Evolutionary conservation across 2,329 filamentous ascomycete genomes (phyloP).

Genomic region (Penicillium sclerotiorum): DNA sequence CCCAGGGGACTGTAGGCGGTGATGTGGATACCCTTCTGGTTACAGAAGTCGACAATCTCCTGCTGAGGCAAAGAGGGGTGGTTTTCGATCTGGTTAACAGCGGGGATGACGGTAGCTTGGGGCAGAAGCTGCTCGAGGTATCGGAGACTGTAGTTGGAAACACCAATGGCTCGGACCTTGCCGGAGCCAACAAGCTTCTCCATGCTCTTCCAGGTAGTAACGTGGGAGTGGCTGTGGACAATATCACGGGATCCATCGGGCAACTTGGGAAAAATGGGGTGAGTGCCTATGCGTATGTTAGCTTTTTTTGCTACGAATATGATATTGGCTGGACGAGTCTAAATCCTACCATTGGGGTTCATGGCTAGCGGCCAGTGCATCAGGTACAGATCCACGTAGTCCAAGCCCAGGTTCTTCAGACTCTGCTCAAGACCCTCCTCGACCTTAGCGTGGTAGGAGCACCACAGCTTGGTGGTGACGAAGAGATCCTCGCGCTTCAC

Average conservation of each 20-base stretch:
- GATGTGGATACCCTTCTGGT: constrained; percentile 53
- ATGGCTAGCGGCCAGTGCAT: constrained; percentile 81
- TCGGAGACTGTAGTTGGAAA: constrained; percentile 61
- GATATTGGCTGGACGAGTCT: not conserved
- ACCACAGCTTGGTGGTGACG: constrained; percentile 84
- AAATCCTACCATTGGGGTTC: constrained; percentile 67
- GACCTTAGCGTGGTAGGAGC: constrained; percentile 71
- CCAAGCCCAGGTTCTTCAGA: constrained; percentile 71
- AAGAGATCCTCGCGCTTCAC: constrained; percentile 79
- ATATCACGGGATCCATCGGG: constrained; percentile 75
- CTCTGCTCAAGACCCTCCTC: constrained; percentile 73
- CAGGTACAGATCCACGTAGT: constrained; percentile 80
- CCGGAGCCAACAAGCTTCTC: constrained; percentile 59
- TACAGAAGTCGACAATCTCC: constrained; percentile 56
- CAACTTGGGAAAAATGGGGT: constrained; percentile 67
- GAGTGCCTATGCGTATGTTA: constrained; percentile 30
- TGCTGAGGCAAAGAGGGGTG: constrained; percentile 69
- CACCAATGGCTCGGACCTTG: constrained; percentile 60
- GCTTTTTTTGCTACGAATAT: not conserved
- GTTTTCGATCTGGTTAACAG: constrained; percentile 79
- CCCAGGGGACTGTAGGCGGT: constrained; percentile 54
- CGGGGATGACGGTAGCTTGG: constrained; percentile 65
- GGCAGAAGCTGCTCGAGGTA: constrained; percentile 57
- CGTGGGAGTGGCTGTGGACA: constrained; percentile 67
- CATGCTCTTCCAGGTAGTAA: constrained; percentile 75